Conservation (phyloP, 495 filamentous ascomycete genomes). For the Xylona heveae region DNA sequence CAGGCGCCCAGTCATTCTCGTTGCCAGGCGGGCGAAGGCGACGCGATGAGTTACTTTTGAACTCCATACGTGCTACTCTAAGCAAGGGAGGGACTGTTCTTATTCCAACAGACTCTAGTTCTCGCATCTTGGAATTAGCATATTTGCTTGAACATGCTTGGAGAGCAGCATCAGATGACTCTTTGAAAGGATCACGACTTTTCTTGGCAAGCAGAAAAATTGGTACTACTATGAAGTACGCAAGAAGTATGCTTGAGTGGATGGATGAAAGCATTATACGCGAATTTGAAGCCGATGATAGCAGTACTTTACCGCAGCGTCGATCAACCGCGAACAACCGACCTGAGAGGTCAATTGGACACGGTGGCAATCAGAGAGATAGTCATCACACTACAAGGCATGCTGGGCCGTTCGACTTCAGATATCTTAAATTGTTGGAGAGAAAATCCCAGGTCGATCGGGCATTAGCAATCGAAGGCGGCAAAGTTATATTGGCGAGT, state of each 20-base stretch:
- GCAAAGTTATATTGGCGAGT: constrained; percentile 75
- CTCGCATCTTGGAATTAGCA: constrained; percentile 77
- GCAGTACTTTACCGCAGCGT: constrained; percentile 16
- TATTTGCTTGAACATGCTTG: constrained; percentile 86
- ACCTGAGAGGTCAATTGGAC: too few relatives aligned
- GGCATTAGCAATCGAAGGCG: constrained; percentile 27
- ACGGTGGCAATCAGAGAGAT: constrained; percentile 13
- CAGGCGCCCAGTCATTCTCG: constrained; percentile 51
- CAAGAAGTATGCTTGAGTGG: constrained; percentile 95
- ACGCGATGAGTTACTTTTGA: constrained; percentile 66
- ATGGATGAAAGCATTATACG: constrained; percentile 87
- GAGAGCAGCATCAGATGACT: constrained; percentile 36
- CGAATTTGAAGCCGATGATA: constrained; percentile 55
- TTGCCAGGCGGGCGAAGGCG: constrained; percentile 50
- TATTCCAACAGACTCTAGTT: constrained; percentile 88
- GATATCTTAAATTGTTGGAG: constrained; percentile 62
- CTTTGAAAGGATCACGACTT: constrained; percentile 26
- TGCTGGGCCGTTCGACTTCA: constrained; percentile 74
- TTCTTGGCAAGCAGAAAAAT: constrained; percentile 70
- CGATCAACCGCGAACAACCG: constrained; percentile 12
- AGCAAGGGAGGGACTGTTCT: constrained; percentile 77
- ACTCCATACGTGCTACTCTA: constrained; percentile 56
- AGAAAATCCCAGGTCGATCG: constrained; percentile 43
- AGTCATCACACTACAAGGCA: constrained; percentile 15
- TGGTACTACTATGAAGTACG: constrained; percentile 64